phyloP scores from a whole-genome alignment of 805 yeast genomes.

The Kluyveromyces nonfermentans region DNA sequence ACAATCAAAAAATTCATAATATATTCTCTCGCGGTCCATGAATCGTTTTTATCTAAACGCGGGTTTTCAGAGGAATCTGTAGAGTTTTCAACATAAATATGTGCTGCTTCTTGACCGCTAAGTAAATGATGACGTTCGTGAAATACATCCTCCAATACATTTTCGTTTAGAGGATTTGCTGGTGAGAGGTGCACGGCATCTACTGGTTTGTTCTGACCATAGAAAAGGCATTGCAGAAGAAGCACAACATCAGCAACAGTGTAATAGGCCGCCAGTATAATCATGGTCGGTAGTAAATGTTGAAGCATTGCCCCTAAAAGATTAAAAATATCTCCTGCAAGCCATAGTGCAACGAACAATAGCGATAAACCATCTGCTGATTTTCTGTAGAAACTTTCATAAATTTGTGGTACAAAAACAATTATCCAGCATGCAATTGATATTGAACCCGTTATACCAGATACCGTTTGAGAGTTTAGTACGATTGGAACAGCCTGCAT shows the following conservation, averaged over 20 bases:
- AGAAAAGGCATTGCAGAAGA: conserved; percentile 72
- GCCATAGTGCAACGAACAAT: conserved; percentile 81
- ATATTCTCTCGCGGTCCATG: conserved; percentile 15
- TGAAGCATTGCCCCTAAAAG: conserved; percentile 86
- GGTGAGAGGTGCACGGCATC: conserved; percentile 80
- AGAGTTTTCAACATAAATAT: conserved; percentile 4
- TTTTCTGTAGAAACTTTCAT: conserved; percentile 79
- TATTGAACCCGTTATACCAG: conserved; percentile 68
- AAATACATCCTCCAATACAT: conserved; percentile 42
- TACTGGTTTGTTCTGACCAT: conserved; percentile 48
- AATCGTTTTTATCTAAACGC: conserved; percentile 10
- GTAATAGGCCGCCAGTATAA: conserved; percentile 82
- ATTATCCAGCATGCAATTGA: conserved; percentile 97
- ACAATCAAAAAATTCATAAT: conserved; percentile 43
- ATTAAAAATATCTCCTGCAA: conserved; percentile 88
- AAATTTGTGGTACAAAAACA: conserved; percentile 94
- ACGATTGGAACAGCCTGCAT: conserved; percentile 37
- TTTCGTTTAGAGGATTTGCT: conserved; percentile 73
- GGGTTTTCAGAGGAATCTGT: conserved; percentile 6
- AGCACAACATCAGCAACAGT: conserved; percentile 84
- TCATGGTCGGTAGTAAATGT: conserved; percentile 90
- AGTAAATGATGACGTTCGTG: conserved; percentile 28
- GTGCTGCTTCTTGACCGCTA: conserved; percentile 6
- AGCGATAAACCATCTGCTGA: conserved; percentile 86
- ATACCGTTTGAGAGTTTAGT: conserved; percentile 58